These are phyloP conservation scores for Drechslerella coelobrocha DNA, from an alignment of 2,329 filamentous ascomycete genomes.

Conservation along the genomic window DNA sequence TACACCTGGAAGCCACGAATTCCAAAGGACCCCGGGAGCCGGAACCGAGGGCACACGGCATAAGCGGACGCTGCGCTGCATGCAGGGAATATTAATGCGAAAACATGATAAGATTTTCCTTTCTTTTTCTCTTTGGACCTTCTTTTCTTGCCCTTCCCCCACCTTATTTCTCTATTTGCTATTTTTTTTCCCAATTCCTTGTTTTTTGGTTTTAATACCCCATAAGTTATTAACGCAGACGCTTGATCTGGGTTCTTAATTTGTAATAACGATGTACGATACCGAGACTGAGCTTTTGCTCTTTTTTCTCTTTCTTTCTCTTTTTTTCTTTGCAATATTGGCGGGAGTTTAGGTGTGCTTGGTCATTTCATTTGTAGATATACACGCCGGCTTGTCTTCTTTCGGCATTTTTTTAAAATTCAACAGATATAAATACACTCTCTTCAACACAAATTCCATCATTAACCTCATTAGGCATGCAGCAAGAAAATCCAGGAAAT, in stretches of 20 bases:
- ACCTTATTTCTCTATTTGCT: slow-evolving; percentile 4
- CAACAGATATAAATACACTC: too few species aligned
- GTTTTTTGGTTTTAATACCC: slow-evolving; percentile 5
- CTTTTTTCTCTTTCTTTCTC: neutral
- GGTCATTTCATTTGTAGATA: neutral
- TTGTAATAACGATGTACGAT: slow-evolving; percentile 4
- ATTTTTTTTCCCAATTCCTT: neutral
- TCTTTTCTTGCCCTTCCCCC: slow-evolving; percentile 4
- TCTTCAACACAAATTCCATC: too few species aligned
- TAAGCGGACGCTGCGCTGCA: slow-evolving; percentile 5
- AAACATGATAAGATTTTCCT: slow-evolving; percentile 1
- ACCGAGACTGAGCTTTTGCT: neutral
- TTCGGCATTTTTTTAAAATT: too few species aligned
- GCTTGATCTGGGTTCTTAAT: neutral
- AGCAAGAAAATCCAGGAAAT: too few species aligned
- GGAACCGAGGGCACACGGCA: slow-evolving; percentile 40
- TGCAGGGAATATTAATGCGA: neutral
- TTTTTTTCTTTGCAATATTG: neutral
- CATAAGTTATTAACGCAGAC: neutral
- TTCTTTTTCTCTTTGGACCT: neutral
- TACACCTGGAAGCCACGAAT: slow-evolving; percentile 43
- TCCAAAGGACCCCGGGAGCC: slow-evolving; percentile 19
- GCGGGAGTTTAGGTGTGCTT: slow-evolving; percentile 6
- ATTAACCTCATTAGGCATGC: too few species aligned
- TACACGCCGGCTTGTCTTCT: neutral